Evolutionary conservation across 176 grass and related monocot genomes (phyloP).

Genomic region (barley (Hordeum vulgare)): DNA sequence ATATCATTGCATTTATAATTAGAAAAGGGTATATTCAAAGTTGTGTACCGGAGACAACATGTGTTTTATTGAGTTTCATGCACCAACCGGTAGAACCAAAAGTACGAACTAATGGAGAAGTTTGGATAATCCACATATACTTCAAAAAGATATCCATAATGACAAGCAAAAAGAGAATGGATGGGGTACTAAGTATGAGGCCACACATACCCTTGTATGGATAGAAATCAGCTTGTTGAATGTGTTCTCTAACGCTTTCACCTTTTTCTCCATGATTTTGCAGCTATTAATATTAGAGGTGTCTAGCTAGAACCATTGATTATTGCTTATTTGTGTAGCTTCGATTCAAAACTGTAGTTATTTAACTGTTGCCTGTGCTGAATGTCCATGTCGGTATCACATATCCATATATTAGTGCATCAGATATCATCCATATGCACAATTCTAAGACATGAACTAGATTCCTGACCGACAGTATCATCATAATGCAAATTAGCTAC

Average conservation of each 20-base stretch:
- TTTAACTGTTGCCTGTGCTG: neutral
- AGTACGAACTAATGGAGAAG: neutral
- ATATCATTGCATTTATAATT: slow-evolving; percentile 6
- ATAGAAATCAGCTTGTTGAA: neutral
- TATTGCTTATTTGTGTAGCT: neutral
- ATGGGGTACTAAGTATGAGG: neutral
- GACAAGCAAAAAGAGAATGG: neutral
- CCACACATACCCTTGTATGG: neutral
- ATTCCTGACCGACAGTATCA: neutral
- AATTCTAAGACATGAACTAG: neutral
- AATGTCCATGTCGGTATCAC: neutral
- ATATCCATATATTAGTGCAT: slow-evolving; percentile 15
- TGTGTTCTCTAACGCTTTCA: neutral
- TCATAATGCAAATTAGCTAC: neutral
- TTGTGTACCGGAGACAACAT: neutral
- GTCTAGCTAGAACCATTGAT: neutral
- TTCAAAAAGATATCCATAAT: neutral
- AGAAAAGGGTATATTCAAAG: neutral
- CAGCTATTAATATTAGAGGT: neutral
- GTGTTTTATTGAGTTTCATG: neutral
- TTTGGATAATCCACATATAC: neutral
- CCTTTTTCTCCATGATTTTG: neutral
- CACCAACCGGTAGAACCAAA: neutral
- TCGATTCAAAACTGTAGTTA: neutral
- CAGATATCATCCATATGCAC: neutral